Evolutionary conservation across 2,329 filamentous ascomycete species (phyloP).

Genomic region (Pseudocercospora fuligena): DNA sequence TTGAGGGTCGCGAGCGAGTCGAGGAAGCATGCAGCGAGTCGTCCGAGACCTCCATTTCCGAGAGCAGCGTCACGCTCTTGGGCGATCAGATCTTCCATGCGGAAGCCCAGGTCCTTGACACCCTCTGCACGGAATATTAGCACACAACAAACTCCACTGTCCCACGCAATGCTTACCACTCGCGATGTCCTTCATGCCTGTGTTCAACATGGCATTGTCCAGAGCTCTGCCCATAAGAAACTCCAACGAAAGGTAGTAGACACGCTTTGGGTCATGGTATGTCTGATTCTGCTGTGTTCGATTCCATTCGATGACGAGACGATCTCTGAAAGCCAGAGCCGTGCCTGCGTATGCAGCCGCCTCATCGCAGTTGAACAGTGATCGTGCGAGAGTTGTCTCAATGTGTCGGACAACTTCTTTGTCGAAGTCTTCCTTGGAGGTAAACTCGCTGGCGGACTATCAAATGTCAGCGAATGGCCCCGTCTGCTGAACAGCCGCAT

Average conservation of each 20-base stretch:
- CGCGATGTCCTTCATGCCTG: slow-evolving; percentile 83
- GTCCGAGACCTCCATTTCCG: slow-evolving; percentile 92
- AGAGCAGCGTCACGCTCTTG: slow-evolving; percentile 97
- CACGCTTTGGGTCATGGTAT: slow-evolving; percentile 83
- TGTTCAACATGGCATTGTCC: slow-evolving; percentile 98
- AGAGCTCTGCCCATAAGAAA: slow-evolving; percentile 96
- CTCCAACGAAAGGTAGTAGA: slow-evolving; percentile 97
- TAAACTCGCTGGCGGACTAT: slow-evolving; percentile 73
- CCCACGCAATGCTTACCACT: slow-evolving; percentile 62
- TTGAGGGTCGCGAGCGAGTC: slow-evolving; percentile 94
- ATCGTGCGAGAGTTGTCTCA: slow-evolving; percentile 93
- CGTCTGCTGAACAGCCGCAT: background rate
- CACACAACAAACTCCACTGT: background rate
- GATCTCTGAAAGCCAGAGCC: slow-evolving; percentile 88
- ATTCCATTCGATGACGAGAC: slow-evolving; percentile 95
- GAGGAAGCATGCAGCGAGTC: slow-evolving; percentile 93
- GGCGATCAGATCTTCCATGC: slow-evolving; percentile 90
- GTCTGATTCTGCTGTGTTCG: slow-evolving; percentile 97
- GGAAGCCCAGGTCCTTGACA: slow-evolving; percentile 87
- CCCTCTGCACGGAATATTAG: slow-evolving; percentile 65
- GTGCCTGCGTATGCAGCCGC: slow-evolving; percentile 87
- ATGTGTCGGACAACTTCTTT: slow-evolving; percentile 89
- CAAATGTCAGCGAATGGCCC: slow-evolving; percentile 19
- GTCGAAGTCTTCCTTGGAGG: slow-evolving; percentile 78
- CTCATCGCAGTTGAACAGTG: slow-evolving; percentile 98